Conservation (phyloP, 495 filamentous ascomycete species). For the Aspergillus sparsus region DNA sequence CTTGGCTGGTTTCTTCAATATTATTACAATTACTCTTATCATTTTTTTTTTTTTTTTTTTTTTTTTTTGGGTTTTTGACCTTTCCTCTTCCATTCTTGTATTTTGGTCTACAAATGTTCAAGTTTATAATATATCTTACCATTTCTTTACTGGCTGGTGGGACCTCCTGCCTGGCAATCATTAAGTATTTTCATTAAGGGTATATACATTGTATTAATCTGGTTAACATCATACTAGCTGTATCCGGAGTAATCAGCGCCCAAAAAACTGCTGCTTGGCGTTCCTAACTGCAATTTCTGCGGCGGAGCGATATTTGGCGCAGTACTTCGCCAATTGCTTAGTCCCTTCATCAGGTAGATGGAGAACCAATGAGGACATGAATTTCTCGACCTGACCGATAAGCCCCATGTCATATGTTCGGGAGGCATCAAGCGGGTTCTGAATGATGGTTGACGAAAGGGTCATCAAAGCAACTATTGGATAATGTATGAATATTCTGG, state of each 20-base stretch:
- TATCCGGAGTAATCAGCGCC: not conserved
- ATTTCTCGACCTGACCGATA: constrained; percentile 23
- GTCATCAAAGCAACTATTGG: constrained; percentile 25
- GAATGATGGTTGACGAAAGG: constrained; percentile 23
- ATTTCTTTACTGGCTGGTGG: too few relatives aligned
- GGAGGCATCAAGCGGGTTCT: constrained; percentile 19
- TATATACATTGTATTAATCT: not conserved
- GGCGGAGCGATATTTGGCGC: constrained; percentile 20
- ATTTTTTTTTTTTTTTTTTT: too few relatives aligned
- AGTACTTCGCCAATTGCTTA: constrained; percentile 16
- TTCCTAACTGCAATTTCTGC: constrained; percentile 16
- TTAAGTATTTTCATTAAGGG: not conserved
- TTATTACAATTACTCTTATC: too few relatives aligned
- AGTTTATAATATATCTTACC: too few relatives aligned
- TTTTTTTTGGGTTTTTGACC: not conserved
- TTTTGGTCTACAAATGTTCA: too few relatives aligned
- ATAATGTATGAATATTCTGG: constrained; percentile 23
- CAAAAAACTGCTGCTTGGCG: constrained; percentile 5
- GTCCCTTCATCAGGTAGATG: constrained; percentile 17
- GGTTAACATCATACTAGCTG: not conserved
- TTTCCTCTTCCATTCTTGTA: not conserved
- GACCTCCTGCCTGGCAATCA: too few relatives aligned
- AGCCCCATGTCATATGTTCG: constrained; percentile 19
- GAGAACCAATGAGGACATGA: constrained; percentile 13
- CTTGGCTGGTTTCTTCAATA: constrained; percentile 12